phyloP scores from a whole-genome alignment of 257 asterid genomes.

The Przewalskia tangutica region DNA sequence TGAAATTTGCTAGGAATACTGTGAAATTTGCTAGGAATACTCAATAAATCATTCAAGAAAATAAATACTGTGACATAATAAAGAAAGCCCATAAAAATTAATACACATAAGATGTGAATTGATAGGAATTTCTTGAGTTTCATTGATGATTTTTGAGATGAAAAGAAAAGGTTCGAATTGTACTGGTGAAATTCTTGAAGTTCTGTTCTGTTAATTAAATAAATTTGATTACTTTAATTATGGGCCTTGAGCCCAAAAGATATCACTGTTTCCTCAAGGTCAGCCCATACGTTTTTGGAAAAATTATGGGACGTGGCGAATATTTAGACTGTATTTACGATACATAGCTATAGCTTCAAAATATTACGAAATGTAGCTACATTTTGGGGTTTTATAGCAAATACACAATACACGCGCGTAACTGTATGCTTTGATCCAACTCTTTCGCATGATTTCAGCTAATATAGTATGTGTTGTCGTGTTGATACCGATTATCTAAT shows the following conservation, averaged over 20 bases:
- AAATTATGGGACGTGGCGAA: too few relatives aligned
- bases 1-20: slow-evolving; percentile 44
- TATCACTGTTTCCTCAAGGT: too few relatives aligned
- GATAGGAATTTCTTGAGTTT: slow-evolving; percentile 48
- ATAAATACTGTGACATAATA: slow-evolving; percentile 63
- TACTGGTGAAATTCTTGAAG: not conserved
- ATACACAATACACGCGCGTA: too few relatives aligned
- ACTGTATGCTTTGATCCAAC: too few relatives aligned
- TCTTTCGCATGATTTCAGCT: too few relatives aligned
- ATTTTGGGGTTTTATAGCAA: too few relatives aligned
- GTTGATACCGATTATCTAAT: too few relatives aligned
- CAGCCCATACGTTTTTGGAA: too few relatives aligned
- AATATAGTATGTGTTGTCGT: too few relatives aligned
- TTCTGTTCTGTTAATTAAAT: not conserved
- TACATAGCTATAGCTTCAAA: too few relatives aligned
- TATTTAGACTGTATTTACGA: too few relatives aligned
- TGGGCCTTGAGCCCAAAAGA: not conserved
- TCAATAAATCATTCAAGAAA: slow-evolving; percentile 50
- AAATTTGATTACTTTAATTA: not conserved
- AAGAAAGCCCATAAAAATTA: slow-evolving; percentile 38
- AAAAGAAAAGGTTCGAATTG: slow-evolving; percentile 16
- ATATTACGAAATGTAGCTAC: too few relatives aligned
- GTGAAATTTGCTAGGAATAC: slow-evolving; percentile 41
- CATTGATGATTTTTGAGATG: slow-evolving; percentile 25
- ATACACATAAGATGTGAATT: slow-evolving; percentile 42